Base-by-base conservation (phyloP, 805 yeast genomes). In the Nadsonia fulvescens region DNA sequence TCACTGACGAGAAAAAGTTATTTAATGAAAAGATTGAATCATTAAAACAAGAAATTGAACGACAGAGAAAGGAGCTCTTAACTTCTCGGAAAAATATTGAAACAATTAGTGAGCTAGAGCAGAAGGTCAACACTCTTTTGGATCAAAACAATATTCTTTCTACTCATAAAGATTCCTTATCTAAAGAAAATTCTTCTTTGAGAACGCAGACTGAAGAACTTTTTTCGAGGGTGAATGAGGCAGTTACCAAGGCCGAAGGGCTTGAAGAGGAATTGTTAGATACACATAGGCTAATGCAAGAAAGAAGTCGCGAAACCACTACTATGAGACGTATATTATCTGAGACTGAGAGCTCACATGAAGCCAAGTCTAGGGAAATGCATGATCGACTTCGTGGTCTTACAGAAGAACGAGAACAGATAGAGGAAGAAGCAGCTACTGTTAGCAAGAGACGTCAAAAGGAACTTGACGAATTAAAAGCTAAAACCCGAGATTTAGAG, bases 191-290 rank as follows among this genome's bases (percentile, higher is more conserved):
- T 5, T 12, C 27, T 12, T 26, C 37, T 8, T 32, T 38, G 32
- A 38, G 33, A 17, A 24, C 39, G 23, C 58, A 40, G 38, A 37
- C 41, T 12, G 53, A 46, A 24, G 53, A 41, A 33, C 37, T 42
- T 25, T 39, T 60, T 3, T 63, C 75, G 61, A 66, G 76, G 28
- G 50, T 70, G 20, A 63, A 64, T 33, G 96, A 89, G 38, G 54
- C 70, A 2, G 61, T 58, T 22, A 57, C 57, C 28, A 61, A 66
- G 34, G 56, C 66, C 12, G 82, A 76, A 30, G 63, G 68, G 2
- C 45, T 83, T 15, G 82, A 77, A 37, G 93, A 81, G 30, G 94
- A 83, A 42, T 51, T 86, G n/a, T 54, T 63, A 7, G 95, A 83
- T 31, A 56, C 77, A 4, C 63, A 79, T 29, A 62, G 66, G 16